Base-by-base conservation (phyloP, 495 filamentous ascomycete species). In the Aspergillus sclerotioniger region DNA sequence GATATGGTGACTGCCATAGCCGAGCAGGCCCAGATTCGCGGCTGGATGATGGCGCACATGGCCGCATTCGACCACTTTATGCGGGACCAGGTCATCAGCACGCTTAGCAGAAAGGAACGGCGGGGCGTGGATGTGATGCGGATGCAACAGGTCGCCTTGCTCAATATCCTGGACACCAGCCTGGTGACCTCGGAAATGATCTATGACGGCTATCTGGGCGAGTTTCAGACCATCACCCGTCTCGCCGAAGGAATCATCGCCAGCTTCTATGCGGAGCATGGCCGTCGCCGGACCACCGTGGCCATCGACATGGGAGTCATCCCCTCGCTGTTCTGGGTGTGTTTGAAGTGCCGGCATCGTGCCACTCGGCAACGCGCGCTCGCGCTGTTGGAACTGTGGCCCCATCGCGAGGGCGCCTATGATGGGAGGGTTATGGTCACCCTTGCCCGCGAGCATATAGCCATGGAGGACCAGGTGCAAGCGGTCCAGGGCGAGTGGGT, bases 381-480 rank as follows among this genome's bases (percentile, higher is more conserved):
- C 3, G n/a, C 47, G 12, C 51, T 78, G 3, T 65, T 84, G 4
- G 50, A 60, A 21, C 25, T 20, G 0, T 58, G 62, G n/a, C 56
- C 66, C 0, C 78, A 82, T 62, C 68, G 75, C 45, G 83, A 84
- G 60, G 81, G 77, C 0, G 65, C 76, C 5, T 84, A 78, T 76
- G 66, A 67, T 45, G 25, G 25, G 2, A 5, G 25, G 2, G 5
- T 25, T 2, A 25, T 25, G 25, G 25, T 5, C 5, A 25, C 2
- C 25, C 2, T 25, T 25, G 25, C 5, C 25, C 25, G 25, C 25
- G 25, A 25, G 25, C 25, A 25, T 25, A 25, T 25, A 5, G 25
- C 25, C 25, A 25, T 2, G 25, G 25, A 25, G 5, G 25, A 5
- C 25, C 25, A 25, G 25, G 2, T 5, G 25, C 25, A 25, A 25